Percentiles rank a stretch among this genome's conserved stretches.
Conservation (phyloP, 306 rosid genomes). For the Trifolium repens region DNA sequence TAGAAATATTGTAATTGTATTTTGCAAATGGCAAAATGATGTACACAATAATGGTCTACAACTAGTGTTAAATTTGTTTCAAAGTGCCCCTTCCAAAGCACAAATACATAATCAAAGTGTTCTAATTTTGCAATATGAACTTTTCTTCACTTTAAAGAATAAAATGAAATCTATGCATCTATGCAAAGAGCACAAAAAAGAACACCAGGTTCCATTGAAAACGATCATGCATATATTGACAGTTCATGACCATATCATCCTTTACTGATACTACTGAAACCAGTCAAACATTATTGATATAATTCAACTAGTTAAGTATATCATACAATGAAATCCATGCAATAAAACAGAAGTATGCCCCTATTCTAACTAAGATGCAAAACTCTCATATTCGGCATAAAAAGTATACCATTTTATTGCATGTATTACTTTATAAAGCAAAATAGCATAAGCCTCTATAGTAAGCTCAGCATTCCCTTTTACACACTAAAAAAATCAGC, state of each 20-base stretch:
- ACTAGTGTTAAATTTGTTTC: background rate
- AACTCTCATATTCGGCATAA: background rate
- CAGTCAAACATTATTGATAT: background rate
- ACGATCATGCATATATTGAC: constrained; percentile 13
- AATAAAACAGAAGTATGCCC: background rate
- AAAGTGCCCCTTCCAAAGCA: constrained; percentile 4
- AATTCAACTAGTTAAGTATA: background rate
- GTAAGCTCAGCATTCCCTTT: constrained; percentile 7
- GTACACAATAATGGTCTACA: background rate
- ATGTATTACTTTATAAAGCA: constrained; percentile 3
- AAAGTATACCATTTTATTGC: constrained; percentile 11
- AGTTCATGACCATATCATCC: background rate
- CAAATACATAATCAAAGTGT: constrained; percentile 26
- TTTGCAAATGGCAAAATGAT: constrained; percentile 21
- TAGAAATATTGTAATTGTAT: background rate
- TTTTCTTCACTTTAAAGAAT: constrained; percentile 32
- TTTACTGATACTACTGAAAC: constrained; percentile 1
- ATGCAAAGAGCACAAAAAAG: background rate
- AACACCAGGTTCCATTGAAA: background rate
- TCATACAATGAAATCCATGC: constrained; percentile 13
- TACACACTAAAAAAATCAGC: constrained; percentile 16
- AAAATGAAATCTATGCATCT: constrained; percentile 31
- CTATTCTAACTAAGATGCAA: background rate
- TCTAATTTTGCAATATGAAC: constrained; percentile 7
- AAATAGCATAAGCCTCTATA: constrained; percentile 1